These are phyloP conservation scores for Xanthoconium stramineum DNA, from an alignment of 768 basidiomycete species.

Conservation along the genomic window DNA sequence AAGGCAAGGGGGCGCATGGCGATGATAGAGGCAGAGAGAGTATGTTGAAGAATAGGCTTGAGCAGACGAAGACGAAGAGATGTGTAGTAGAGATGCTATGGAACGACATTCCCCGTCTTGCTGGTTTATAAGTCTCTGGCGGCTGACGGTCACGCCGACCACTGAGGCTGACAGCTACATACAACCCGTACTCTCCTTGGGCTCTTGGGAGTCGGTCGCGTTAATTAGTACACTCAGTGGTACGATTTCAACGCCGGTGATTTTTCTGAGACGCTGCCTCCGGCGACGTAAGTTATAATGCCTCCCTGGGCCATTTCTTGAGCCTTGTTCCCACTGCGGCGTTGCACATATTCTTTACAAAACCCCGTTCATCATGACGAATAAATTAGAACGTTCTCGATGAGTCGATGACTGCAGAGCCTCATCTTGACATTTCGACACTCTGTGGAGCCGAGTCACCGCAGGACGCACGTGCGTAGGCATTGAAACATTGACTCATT, in stretches of 20 bases:
- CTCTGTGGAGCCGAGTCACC: background rate
- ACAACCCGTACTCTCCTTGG: background rate
- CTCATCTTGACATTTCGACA: background rate
- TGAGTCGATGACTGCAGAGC: background rate
- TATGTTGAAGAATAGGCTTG: slow-evolving; percentile 5
- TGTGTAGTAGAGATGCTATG: slow-evolving; percentile 1
- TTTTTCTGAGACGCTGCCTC: background rate
- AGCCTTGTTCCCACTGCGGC: background rate
- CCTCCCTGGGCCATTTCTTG: background rate
- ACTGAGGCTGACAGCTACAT: slow-evolving; percentile 17
- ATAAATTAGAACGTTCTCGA: background rate
- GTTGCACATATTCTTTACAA: background rate
- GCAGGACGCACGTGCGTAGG: background rate
- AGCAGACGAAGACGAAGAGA: background rate
- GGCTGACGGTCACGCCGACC: slow-evolving; percentile 16
- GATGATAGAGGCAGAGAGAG: slow-evolving; percentile 14
- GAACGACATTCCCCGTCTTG: background rate
- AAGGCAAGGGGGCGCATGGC: slow-evolving; percentile 26
- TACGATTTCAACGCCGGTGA: background rate
- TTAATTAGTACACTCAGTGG: background rate
- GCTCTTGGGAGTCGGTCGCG: background rate
- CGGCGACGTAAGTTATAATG: background rate
- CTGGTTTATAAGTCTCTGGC: slow-evolving; percentile 19
- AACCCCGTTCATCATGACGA: background rate
- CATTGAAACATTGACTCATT: background rate